phyloP scores from a whole-genome alignment of 1,284 basidiomycete species.

The Caloboletus inedulis region DNA sequence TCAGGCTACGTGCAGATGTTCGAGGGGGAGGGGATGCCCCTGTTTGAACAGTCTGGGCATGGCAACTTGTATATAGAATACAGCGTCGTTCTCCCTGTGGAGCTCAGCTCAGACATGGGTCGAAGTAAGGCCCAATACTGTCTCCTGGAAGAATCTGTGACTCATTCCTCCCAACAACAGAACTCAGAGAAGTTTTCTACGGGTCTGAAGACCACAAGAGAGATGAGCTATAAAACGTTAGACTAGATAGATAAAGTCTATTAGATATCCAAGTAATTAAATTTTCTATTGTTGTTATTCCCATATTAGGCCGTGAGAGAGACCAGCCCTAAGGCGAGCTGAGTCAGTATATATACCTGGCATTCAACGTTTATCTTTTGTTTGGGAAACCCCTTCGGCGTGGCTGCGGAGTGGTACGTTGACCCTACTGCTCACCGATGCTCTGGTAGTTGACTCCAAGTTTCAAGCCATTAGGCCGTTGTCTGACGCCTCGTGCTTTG shows the following conservation, averaged over 20 bases:
- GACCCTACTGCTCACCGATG: neutral
- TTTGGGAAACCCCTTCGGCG: conserved; percentile 37
- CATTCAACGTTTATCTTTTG: neutral
- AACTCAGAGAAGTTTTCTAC: conserved; percentile 29
- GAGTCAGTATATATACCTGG: conserved; percentile 17
- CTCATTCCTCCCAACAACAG: conserved; percentile 19
- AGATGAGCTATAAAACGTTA: conserved; percentile 28
- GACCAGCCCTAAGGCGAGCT: conserved; percentile 29
- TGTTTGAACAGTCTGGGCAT: conserved; percentile 57
- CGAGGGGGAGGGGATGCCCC: conserved; percentile 86
- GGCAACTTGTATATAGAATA: conserved; percentile 92
- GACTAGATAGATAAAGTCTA: conserved; percentile 4
- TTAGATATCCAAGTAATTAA: conserved; percentile 7
- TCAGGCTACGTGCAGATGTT: conserved; percentile 79
- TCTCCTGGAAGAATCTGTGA: neutral
- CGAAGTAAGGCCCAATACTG: conserved; percentile 52
- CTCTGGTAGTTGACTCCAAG: conserved; percentile 4
- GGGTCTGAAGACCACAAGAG: conserved; percentile 18
- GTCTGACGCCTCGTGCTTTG: conserved; percentile 14
- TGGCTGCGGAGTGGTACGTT: conserved; percentile 16
- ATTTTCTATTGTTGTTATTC: neutral
- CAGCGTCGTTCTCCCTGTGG: conserved; percentile 79
- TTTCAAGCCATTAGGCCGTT: conserved; percentile 18
- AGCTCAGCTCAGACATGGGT: conserved; percentile 61
- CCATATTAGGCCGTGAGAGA: conserved; percentile 25